Percentiles rank a stretch among this genome's conserved stretches.
phyloP scores from a whole-genome alignment of 169 alveolate species.

The Plasmodium fragile region DNA sequence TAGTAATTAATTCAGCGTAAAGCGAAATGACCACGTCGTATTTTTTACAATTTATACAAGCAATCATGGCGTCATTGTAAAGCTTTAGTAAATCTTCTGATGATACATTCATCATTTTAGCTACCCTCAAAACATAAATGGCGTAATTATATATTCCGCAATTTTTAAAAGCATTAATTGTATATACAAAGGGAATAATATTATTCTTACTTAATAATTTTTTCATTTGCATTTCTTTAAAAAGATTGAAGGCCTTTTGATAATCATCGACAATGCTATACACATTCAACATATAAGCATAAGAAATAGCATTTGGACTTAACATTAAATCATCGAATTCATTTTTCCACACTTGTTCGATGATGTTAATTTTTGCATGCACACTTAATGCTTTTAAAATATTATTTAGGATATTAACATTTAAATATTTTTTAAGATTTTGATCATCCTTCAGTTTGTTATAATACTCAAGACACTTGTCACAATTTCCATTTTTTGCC shows the following conservation, averaged over 20 bases:
- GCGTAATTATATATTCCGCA: conserved; percentile 71
- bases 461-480: conserved; percentile 51
- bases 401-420: conserved; percentile 67
- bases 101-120: conserved; percentile 12
- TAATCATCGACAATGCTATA: conserved; percentile 45
- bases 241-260: conserved; percentile 67
- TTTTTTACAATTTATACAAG: conserved; percentile 46
- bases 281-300: conserved; percentile 26
- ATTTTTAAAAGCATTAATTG: conserved; percentile 56
- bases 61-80: conserved; percentile 54
- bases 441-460: conserved; percentile 60
- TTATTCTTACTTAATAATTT: conserved; percentile 42
- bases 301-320: conserved; percentile 49
- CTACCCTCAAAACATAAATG: conserved; percentile 65
- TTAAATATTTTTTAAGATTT: conserved; percentile 52
- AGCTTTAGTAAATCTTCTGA: conserved; percentile 33
- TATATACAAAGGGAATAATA: conserved; percentile 58
- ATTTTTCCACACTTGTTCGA: conserved; percentile 68
- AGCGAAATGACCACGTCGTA: conserved; percentile 65
- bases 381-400: conserved; percentile 47
- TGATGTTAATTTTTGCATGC: conserved; percentile 45
- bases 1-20: conserved; percentile 55
- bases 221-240: conserved; percentile 76
- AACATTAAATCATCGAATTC: conserved; percentile 63
- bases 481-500: conserved; percentile 68